Conservation (phyloP, 192 early-diverging fungal species). For the Oehlia diaphana region DNA sequence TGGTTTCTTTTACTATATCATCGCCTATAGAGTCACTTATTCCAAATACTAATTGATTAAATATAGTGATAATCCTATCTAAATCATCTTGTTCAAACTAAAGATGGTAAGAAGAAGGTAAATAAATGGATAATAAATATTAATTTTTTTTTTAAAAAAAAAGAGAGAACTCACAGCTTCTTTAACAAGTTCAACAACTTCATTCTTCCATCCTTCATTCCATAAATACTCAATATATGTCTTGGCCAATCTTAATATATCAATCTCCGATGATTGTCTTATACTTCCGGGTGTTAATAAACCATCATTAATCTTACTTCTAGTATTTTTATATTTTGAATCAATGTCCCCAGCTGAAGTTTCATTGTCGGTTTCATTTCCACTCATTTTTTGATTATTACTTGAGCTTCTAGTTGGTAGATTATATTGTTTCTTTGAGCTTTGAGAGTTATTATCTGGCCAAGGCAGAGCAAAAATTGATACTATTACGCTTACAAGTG, state of each 20-base stretch:
- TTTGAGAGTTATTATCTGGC: not conserved
- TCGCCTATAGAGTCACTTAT: slow-evolving; percentile 36
- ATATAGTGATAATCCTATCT: slow-evolving; percentile 23
- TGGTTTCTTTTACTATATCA: slow-evolving; percentile 43
- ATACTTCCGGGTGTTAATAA: not conserved
- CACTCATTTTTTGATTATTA: slow-evolving; percentile 5
- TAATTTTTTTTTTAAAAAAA: not conserved
- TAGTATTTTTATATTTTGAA: not conserved
- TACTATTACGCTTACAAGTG: slow-evolving; percentile 9
- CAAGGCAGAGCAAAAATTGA: slow-evolving; percentile 19
- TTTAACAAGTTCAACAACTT: slow-evolving; percentile 24
- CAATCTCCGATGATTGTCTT: slow-evolving; percentile 2
- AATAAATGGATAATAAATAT: not conserved
- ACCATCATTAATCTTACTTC: not conserved
- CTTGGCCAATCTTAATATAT: slow-evolving; percentile 23
- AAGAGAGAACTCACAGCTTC: slow-evolving; percentile 14
- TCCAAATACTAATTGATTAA: slow-evolving; percentile 18
- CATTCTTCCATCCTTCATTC: slow-evolving; percentile 33
- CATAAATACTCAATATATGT: slow-evolving; percentile 34
- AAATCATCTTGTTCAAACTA: slow-evolving; percentile 26
- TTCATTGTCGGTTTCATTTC: not conserved
- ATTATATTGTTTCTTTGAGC: not conserved
- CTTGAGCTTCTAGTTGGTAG: not conserved
- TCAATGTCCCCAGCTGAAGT: not conserved
- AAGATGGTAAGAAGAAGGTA: not conserved